Evolutionary conservation across 83 land plant species (phyloP).

Genomic region (Larix sibirica): DNA sequence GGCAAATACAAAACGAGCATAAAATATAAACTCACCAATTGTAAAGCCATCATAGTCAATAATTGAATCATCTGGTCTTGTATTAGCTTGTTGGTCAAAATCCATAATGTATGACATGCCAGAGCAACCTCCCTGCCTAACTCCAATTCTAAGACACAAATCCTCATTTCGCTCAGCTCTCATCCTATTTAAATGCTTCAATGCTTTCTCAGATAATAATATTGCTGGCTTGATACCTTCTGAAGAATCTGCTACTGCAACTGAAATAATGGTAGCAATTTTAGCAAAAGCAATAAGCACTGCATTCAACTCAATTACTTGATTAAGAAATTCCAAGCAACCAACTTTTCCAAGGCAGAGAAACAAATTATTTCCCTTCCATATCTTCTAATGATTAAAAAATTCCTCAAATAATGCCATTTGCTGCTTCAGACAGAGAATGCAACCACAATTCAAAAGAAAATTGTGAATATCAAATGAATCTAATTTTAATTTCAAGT

Average conservation of each 20-base stretch:
- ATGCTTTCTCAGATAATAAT: slow-evolving; percentile 75
- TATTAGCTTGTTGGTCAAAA: slow-evolving; percentile 73
- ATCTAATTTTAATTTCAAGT: no score
- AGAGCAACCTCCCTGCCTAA: slow-evolving; percentile 97
- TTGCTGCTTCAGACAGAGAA: no score
- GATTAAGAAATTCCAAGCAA: no score
- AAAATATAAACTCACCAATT: slow-evolving; percentile 58
- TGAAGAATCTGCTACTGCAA: slow-evolving; percentile 45
- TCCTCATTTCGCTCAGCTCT: slow-evolving; percentile 72
- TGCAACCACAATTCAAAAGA: no score
- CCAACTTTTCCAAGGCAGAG: no score
- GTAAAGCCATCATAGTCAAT: slow-evolving; percentile 87
- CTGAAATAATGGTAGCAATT: neutral
- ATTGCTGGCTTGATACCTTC: slow-evolving; percentile 75
- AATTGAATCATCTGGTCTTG: slow-evolving; percentile 79
- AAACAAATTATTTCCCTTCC: no score
- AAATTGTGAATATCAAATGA: no score
- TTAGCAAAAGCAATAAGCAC: neutral
- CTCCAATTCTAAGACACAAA: slow-evolving; percentile 90
- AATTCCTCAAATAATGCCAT: no score
- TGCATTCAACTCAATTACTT: no score
- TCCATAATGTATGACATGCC: slow-evolving; percentile 99
- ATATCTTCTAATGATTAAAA: no score
- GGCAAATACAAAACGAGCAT: neutral
- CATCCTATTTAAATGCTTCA: slow-evolving; percentile 82